Evolutionary conservation across 73 alveolate species (phyloP).

Genomic region (Paramecium primaurelia): DNA sequence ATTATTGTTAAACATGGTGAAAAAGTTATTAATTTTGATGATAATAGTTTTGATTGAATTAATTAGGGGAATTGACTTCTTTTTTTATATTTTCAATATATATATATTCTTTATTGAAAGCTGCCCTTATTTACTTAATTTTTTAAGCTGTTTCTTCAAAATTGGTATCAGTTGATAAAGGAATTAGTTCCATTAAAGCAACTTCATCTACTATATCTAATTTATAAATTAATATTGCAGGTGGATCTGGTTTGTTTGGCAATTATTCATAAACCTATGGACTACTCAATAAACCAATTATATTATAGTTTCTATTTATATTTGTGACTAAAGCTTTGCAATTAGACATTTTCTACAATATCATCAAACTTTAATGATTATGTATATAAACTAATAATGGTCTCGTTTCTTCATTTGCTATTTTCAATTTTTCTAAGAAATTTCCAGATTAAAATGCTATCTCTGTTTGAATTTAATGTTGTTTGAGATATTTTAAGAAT

Average conservation of each 20-base stretch:
- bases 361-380: not conserved
- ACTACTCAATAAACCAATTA: not conserved
- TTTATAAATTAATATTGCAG: not conserved
- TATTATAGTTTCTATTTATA: not conserved
- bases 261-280: not conserved
- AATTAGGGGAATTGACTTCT: not conserved
- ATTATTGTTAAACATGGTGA: not conserved
- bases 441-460: not conserved
- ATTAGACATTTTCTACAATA: not conserved
- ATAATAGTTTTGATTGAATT: not conserved
- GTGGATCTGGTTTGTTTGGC: not conserved
- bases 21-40: not conserved
- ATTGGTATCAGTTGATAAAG: not conserved
- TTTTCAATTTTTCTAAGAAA: not conserved
- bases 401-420: not conserved
- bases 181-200: not conserved
- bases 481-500: not conserved
- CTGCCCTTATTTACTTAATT: not conserved
- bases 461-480: not conserved
- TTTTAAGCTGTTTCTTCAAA: not conserved
- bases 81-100: not conserved
- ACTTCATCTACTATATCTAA: not conserved
- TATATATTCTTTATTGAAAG: not conserved
- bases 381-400: conserved; percentile 8
- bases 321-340: not conserved